Evolutionary conservation across 1,284 basidiomycete genomes (phyloP), one percentile per base, ranked within the genome.

Genomic region (Leccinum cinnamomeum): DNA sequence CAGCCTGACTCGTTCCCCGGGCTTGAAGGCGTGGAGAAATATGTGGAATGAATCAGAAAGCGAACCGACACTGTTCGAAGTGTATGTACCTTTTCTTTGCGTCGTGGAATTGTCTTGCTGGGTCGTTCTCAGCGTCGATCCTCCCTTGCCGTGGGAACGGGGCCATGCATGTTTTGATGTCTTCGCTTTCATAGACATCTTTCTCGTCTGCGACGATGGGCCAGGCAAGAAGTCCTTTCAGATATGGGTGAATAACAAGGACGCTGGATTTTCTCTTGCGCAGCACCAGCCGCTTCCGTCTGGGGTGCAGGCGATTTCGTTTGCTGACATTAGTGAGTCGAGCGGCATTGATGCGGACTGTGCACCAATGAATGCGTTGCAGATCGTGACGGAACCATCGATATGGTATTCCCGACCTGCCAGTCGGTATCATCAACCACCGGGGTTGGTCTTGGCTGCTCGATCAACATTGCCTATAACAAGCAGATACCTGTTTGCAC

Each of bases 341-440:
- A 35, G 14, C 37, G 28, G 33, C n/a, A n/a, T 35, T 12, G 4
- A 28, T 28, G 10, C 5, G 20, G 11, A 25, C 16, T 14, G 6
- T 28, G 44, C 2, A 10, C 53, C 1, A 3, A 70, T 39, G 44
- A 25, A 37, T 23, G 12, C 59, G 11, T 56, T 28, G 5, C 64
- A 95, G 94, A 97, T 73, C 87, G 97, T 12, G 97, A 99, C 70
- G 97, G 97, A 1, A 97, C 96, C 0, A 92, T 98, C 53, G 97
- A 99, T 75, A 88, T 99, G 81, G 83, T 99, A 56, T 96, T 98
- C 70, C 84, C 93, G 0, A 91, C 91, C 0, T 99, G 97, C 75
- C 78, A 84, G 1, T 84, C 82, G 2, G 84, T 89, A 14, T 93
- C 91, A 2, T 74, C 82, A 0, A 79, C 81, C 0, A 85, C 82